Evolutionary conservation across 495 filamentous ascomycete genomes (phyloP).

Genomic region (Apiosordaria backusii): DNA sequence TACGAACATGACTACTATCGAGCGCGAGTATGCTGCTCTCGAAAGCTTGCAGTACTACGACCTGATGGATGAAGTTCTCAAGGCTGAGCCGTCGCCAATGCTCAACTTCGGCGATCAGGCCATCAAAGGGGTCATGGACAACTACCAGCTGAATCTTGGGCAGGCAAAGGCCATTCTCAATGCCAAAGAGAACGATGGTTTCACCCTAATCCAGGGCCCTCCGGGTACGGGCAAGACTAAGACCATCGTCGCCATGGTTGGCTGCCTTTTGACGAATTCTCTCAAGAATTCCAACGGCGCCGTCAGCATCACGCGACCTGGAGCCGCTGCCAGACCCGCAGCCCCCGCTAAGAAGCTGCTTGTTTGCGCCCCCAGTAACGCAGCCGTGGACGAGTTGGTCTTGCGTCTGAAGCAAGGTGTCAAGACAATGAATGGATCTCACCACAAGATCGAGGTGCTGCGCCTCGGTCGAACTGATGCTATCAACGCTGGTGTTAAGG

Average conservation of each 20-base stretch:
- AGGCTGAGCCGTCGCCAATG: constrained; percentile 83
- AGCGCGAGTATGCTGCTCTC: constrained; percentile 90
- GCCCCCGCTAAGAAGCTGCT: constrained; percentile 71
- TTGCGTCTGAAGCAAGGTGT: constrained; percentile 87
- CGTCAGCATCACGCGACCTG: constrained; percentile 50
- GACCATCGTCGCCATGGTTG: constrained; percentile 94
- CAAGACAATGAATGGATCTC: constrained; percentile 67
- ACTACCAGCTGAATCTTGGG: constrained; percentile 80
- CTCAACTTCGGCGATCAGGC: constrained; percentile 71
- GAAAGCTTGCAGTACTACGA: constrained; percentile 92
- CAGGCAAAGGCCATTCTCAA: constrained; percentile 92
- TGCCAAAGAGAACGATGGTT: constrained; percentile 89
- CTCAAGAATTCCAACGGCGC: constrained; percentile 46
- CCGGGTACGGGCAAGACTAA: constrained; percentile 98
- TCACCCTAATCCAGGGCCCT: constrained; percentile 93
- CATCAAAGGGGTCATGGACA: constrained; percentile 60
- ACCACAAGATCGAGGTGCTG: constrained; percentile 74
- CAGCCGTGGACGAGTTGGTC: constrained; percentile 93
- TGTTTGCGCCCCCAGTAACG: constrained; percentile 95
- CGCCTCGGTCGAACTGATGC: constrained; percentile 91
- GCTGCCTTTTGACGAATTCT: constrained; percentile 69
- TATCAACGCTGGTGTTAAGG: constrained; percentile 82
- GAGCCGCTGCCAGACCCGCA: constrained; percentile 29
- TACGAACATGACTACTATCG: constrained; percentile 83
- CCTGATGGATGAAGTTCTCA: constrained; percentile 83